These are phyloP conservation scores for Arthroderma sp. DNA, from an alignment of 2,329 filamentous ascomycete species.

Conservation along the genomic window DNA sequence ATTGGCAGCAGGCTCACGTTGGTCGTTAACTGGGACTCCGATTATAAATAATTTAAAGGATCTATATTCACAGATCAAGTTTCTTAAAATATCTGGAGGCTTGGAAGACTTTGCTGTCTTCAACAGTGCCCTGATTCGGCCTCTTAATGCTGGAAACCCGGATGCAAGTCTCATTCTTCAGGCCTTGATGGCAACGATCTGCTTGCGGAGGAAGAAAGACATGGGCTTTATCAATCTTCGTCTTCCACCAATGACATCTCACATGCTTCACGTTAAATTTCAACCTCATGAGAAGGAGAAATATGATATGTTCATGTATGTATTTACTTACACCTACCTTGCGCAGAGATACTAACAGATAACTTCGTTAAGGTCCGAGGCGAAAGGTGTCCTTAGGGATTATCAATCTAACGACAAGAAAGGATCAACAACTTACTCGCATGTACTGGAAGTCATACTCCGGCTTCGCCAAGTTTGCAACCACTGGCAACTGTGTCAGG, in stretches of 20 bases:
- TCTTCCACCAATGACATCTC: slow-evolving; percentile 64
- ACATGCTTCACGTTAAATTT: slow-evolving; percentile 62
- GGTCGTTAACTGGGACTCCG: slow-evolving; percentile 69
- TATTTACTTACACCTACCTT: slow-evolving; percentile 10
- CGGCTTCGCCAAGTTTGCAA: slow-evolving; percentile 78
- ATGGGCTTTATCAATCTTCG: slow-evolving; percentile 79
- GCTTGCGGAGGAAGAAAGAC: slow-evolving; percentile 68
- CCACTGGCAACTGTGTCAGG: slow-evolving; percentile 71
- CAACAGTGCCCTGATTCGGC: slow-evolving; percentile 56
- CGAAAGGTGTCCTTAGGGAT: slow-evolving; percentile 54
- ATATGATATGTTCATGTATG: slow-evolving; percentile 59
- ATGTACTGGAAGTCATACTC: slow-evolving; percentile 67
- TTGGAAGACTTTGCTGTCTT: slow-evolving; percentile 62
- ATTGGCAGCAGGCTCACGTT: slow-evolving; percentile 57
- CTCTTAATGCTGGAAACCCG: slow-evolving; percentile 45
- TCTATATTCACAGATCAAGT: slow-evolving; percentile 65
- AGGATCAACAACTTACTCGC: slow-evolving; percentile 49
- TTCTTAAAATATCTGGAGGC: slow-evolving; percentile 62
- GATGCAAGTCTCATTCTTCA: slow-evolving; percentile 55
- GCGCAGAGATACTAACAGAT: slow-evolving; percentile 9
- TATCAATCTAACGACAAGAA: slow-evolving; percentile 38
- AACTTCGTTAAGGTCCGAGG: slow-evolving; percentile 44
- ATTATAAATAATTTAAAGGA: slow-evolving; percentile 76
- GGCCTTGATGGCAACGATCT: slow-evolving; percentile 65
- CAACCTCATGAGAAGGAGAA: slow-evolving; percentile 59